Evolutionary conservation across 2,329 filamentous ascomycete genomes (phyloP).

Genomic region (Fusarium foetens): DNA sequence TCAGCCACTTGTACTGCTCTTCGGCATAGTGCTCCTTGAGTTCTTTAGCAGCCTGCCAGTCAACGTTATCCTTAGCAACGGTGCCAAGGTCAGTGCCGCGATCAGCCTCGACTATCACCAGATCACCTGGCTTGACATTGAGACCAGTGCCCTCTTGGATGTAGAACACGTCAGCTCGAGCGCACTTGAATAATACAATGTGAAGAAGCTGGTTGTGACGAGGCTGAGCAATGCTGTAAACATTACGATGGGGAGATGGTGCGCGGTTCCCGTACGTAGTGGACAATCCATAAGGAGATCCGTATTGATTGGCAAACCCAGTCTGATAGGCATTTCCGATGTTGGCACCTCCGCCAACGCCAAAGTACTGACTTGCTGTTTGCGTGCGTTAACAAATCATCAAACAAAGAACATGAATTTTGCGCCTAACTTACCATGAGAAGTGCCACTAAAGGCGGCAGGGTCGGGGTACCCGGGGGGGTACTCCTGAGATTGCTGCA

Average conservation of each 20-base stretch:
- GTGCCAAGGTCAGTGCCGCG: slow-evolving; percentile 95
- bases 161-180: slow-evolving; percentile 94
- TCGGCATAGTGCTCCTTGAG: slow-evolving; percentile 91
- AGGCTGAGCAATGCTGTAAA: slow-evolving; percentile 70
- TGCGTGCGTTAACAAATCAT: slow-evolving; percentile 1
- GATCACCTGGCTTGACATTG: slow-evolving; percentile 87
- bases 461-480: slow-evolving; percentile 53
- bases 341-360: slow-evolving; percentile 41
- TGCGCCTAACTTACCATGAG: slow-evolving; percentile 52
- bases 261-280: slow-evolving; percentile 61
- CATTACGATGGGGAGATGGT: slow-evolving; percentile 69
- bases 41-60: slow-evolving; percentile 87
- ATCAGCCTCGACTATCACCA: slow-evolving; percentile 98
- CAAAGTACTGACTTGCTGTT: slow-evolving; percentile 42
- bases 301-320: slow-evolving; percentile 54
- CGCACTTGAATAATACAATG: slow-evolving; percentile 96
- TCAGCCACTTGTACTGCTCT: slow-evolving; percentile 97
- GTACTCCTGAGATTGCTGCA: slow-evolving; percentile 56
- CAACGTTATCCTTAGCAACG: slow-evolving; percentile 87
- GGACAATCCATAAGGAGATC: slow-evolving; percentile 58
- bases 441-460: slow-evolving; percentile 50
- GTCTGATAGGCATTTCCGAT: slow-evolving; percentile 43
- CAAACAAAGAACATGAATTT: not conserved
- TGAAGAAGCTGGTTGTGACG: slow-evolving; percentile 78
- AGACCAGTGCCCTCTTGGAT: slow-evolving; percentile 95